Percentiles rank a stretch among this genome's conserved stretches.
Evolutionary conservation across 2,329 filamentous ascomycete genomes (phyloP).

Genomic region (Fusarium siculi): DNA sequence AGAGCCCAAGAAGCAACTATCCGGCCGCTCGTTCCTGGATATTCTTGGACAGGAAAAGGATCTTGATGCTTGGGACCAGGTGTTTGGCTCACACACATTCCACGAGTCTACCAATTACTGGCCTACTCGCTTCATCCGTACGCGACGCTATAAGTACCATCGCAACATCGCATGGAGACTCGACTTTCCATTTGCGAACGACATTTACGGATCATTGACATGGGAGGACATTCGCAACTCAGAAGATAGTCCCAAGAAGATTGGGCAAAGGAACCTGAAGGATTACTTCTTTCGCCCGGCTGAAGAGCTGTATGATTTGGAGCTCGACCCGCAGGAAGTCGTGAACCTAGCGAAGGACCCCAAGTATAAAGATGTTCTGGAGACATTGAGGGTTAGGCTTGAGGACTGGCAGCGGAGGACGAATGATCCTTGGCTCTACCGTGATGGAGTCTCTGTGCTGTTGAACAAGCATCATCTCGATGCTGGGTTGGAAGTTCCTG

Average conservation of each 20-base stretch:
- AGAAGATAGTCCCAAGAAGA: slow-evolving; percentile 14
- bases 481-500: background rate
- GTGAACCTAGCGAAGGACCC: slow-evolving; percentile 49
- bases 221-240: slow-evolving; percentile 58
- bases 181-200: slow-evolving; percentile 60
- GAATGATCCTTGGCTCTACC: background rate
- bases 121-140: slow-evolving; percentile 59
- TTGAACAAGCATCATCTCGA: background rate
- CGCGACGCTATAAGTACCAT: slow-evolving; percentile 57
- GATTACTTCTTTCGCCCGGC: slow-evolving; percentile 57
- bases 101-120: slow-evolving; percentile 65
- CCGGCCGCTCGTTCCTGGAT: background rate
- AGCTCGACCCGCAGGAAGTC: slow-evolving; percentile 57
- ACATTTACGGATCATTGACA: slow-evolving; percentile 56
- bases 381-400: background rate
- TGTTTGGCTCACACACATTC: slow-evolving; percentile 63
- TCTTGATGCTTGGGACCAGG: slow-evolving; percentile 45
- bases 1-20: background rate
- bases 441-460: fast-evolving
- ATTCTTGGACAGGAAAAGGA: background rate
- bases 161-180: slow-evolving; percentile 61
- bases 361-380: background rate
- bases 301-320: slow-evolving; percentile 60
- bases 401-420: background rate
- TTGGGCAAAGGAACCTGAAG: slow-evolving; percentile 53